Evolutionary conservation across 805 yeast genomes (phyloP), one percentile per base, ranked within the genome.

Genomic region (Yarrowia porcina): DNA sequence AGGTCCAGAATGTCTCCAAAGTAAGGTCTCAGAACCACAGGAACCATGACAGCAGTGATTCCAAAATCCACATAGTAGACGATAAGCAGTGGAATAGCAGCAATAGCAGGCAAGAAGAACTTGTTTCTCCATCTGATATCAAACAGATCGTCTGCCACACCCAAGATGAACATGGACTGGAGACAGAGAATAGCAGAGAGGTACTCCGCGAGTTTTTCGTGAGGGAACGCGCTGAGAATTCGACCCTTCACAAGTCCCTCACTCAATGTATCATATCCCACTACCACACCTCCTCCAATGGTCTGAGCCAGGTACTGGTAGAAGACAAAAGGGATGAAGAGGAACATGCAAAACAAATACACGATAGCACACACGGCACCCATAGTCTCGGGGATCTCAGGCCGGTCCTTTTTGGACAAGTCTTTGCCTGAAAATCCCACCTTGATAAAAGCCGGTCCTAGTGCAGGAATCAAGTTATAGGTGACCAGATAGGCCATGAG

Each of bases 81-180:
- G 17, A 93, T 83, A 64, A 94, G 79, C 68, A 94, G 79, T 5
- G 99, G 99, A 45, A 94, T 84, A 1, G 97, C 86, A 0, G 97
- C 97, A 62, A 94, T 84, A 0, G 97, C 97, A 0, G 99, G 99
- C 67, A 94, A 72, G 70, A 94, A 90, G 76, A 94, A 90, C 78
- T 94, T 94, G 77, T 94, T 97, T 71, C 99, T 81, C 99, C 99
- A 94, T 68, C 97, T 82, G 66, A 94, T 85, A 74, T 94, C 99
- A 71, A 94, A 94, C 69, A 94, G 79, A 76, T 94, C 99, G 74
- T 94, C 99, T 52, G 96, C 88, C 30, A 94, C 80, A 0, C 99
- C 99, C 45, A 94, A 77, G 44, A 94, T 76, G 15, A 91, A 80
- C 73, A 94, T 92, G 67, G 90, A 83, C 74, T 90, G 90, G 52